phyloP scores from a whole-genome alignment of 768 basidiomycete species.

The Piloderma croceum region DNA sequence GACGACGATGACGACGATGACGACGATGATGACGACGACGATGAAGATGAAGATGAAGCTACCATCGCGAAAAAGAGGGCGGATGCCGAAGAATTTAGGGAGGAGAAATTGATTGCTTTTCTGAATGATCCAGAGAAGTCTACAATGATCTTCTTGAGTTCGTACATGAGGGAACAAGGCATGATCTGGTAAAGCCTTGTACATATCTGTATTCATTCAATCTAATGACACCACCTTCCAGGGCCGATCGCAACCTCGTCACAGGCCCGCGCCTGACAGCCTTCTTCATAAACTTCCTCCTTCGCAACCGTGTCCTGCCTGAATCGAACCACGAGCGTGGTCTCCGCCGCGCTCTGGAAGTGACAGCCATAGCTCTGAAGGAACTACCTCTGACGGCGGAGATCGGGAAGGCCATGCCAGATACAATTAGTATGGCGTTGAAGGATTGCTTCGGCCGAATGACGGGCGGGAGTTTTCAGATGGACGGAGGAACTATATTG shows the following conservation, averaged over 20 bases:
- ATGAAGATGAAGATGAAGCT: conserved; percentile 34
- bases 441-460: conserved; percentile 48
- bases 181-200: conserved; percentile 52
- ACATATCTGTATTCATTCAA: conserved; percentile 1
- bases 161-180: conserved; percentile 61
- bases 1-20: conserved; percentile 7
- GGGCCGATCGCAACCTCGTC: conserved; percentile 43
- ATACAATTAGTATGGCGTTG: conserved; percentile 34
- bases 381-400: conserved; percentile 40
- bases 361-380: conserved; percentile 34
- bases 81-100: conserved; percentile 32
- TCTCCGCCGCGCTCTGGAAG: conserved; percentile 40
- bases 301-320: conserved; percentile 49
- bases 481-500: conserved; percentile 49
- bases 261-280: conserved; percentile 47
- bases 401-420: conserved; percentile 35
- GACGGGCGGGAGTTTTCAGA: conserved; percentile 41
- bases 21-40: conserved; percentile 21
- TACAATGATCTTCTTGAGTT: conserved; percentile 64
- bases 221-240: conserved; percentile 17
- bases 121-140: conserved; percentile 54
- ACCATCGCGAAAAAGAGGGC: conserved; percentile 21
- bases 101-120: conserved; percentile 46
- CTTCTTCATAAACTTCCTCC: conserved; percentile 59
- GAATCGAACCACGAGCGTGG: conserved; percentile 41